Evolutionary conservation across 768 basidiomycete species (phyloP), one percentile per base, ranked within the genome.

Genomic region (Terana coerulea): DNA sequence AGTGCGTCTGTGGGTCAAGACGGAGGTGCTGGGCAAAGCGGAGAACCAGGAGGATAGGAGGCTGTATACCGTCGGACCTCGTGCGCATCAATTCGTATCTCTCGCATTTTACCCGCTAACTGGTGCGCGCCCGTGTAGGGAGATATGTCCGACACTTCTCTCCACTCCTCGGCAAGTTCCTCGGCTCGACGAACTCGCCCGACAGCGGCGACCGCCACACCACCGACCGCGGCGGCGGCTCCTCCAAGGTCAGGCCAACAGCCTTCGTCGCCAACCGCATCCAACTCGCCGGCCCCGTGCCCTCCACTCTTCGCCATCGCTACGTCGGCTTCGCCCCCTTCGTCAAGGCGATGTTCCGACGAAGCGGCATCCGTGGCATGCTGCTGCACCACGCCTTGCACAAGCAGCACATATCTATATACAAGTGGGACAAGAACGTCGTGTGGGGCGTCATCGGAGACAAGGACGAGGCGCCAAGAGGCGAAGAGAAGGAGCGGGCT

Each of bases 211-310:
- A 51, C 22, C 49, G 55, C 42, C 51, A 37, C 37, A 41, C 59
- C 11, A n/a, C n/a, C n/a, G n/a, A n/a, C n/a, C n/a, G n/a, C n/a
- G n/a, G n/a, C n/a, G n/a, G n/a, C n/a, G n/a, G n/a, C n/a, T 19
- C 35, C 53, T 47, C 54, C 50, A 29, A 54, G 49, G 59, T 59
- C 41, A 56, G 62, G 44, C 41, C 66, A 9, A 57, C 61, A 46
- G 71, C 72, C 24, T 76, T 76, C 64, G 66, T 72, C 54, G 72
- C 73, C 3, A 75, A 72, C 58, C 69, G 73, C 45, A 48, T 76
- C 2, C 75, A 76, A 52, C 67, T 76, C 10, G 59, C 67, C 15
- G 75, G 75, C 0, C 75, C 75, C n/a, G 68, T 72, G 10, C 74
- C 75, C 10, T 53, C 62, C 19, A 60, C 67, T 47, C 66, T 76